Evolutionary conservation across 495 filamentous ascomycete genomes (phyloP), one percentile per base, ranked within the genome.

Genomic region (Entonaema liquescens): DNA sequence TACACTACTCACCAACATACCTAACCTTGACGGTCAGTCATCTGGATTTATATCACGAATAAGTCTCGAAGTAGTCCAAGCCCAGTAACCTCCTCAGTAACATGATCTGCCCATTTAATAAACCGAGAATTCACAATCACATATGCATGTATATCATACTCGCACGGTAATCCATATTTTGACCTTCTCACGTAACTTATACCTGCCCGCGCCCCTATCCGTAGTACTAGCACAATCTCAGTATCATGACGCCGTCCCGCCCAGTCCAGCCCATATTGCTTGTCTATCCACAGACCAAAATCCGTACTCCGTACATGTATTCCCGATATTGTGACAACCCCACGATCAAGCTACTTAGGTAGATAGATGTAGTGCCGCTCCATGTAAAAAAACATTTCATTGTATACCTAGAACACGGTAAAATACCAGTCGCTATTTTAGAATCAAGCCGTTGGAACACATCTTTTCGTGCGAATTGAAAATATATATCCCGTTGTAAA

Each of bases 301-400:
- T 31, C 59, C 25, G 15, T 62, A 68, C 65, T 68, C 65, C 65
- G 38, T 38, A 62, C 50, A 68, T 57, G 38, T 68, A 55, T 44
- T 31, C 63, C 63, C 12, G 8, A 12, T 29, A 53, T n/a, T 53
- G 28, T 29, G 13, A 29, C 4, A 15, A 53, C 54, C 19, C 13
- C 31, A 13, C 54, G 5, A 38, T 38, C 2, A 38, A 38, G 42
- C 42, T 11, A 47, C 31, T 33, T 33, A 33, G 31, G 11, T 31
- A 31, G 28, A 25, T 33, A 57, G 54, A 38, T 57, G 31, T 36
- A 53, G 9, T 13, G 26, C 5, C 9, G 1, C 13, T 17, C 9
- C 49, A 29, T n/a, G 25, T 15, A 53, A 29, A 29, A 13, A 53
- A n/a, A 6, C 15, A 29, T 28, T n/a, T 15, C 25, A 15, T 26